Evolutionary conservation across 2,329 filamentous ascomycete species (phyloP), one percentile per base, ranked within the genome.

Genomic region (Clonostachys byssicola): DNA sequence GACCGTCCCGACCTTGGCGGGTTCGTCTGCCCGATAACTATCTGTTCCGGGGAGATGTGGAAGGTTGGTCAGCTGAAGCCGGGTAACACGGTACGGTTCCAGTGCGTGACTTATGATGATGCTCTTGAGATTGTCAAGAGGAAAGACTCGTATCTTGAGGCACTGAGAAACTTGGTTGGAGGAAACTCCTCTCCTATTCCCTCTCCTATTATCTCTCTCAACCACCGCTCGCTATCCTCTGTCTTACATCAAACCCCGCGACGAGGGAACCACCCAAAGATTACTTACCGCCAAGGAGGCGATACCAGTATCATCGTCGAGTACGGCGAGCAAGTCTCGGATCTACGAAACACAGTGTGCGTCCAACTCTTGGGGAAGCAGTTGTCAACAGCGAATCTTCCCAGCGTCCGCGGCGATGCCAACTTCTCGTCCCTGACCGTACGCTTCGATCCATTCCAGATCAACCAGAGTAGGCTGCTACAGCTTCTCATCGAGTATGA

Each of bases 1-100:
- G 81, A 85, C 55, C 73, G 72, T 44, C 81, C 81, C 0, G 79
- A 83, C 52, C 74, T 84, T 49, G 81, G 81, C 7, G 81, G 81
- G 0, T 83, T 85, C 49, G 68, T 81, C 1, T 78, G 72, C 34
- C 74, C 69, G 12, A 73, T 74, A 3, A 84, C 80, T 0, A 68
- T 82, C 12, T 69, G 81, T 33, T 74, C 73, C 49, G 79, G 72
- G 2, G 80, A 83, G 44, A 71, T 75, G 55, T 84, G 80, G 80
- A 80, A 82, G 54, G 55, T 85, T 12, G 81, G 81, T 0, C 81
- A 85, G 56, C 61, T 85, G 30, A 80, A 78, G 51, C 73, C 81
- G 3, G 81, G 81, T 5, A 75, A 82, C 54, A 75, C 30, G 20
- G 20, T 43, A 23, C 12, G 42, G 17, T 23, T 43, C 17, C 18